Percentiles rank a stretch among this genome's conserved stretches.
These are phyloP conservation scores for Nigrospora osmanthi DNA, from an alignment of 2,329 filamentous ascomycete species.

Conservation along the genomic window DNA sequence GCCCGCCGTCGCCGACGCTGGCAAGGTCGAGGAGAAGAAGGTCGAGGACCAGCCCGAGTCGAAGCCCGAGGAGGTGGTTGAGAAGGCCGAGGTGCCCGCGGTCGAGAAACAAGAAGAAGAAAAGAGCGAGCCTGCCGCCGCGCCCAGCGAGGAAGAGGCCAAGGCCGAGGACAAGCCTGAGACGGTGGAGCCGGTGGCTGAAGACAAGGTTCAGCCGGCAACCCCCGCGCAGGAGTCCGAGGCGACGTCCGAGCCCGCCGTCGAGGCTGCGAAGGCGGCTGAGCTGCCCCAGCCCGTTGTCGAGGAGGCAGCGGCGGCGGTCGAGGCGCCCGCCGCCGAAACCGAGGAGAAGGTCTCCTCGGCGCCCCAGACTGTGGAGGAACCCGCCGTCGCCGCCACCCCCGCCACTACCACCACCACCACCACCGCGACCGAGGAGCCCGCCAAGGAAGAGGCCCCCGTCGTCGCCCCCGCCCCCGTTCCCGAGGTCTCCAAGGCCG, in stretches of 20 bases:
- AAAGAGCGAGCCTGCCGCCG: no score
- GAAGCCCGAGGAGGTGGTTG: background rate
- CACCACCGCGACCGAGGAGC: background rate
- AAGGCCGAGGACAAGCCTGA: no score
- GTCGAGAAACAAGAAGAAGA: no score
- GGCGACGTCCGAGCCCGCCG: background rate
- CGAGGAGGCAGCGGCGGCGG: background rate
- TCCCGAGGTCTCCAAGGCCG: background rate
- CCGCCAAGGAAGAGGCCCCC: background rate
- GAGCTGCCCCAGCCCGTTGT: background rate
- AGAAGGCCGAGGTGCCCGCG: background rate
- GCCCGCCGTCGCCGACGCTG: background rate
- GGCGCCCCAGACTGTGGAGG: background rate
- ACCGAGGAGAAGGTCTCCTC: background rate
- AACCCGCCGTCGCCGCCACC: background rate
- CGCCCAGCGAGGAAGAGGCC: no score
- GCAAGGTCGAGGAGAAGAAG: background rate
- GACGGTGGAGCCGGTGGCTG: no score
- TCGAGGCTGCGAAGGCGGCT: background rate
- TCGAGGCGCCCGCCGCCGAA: background rate
- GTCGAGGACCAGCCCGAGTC: background rate
- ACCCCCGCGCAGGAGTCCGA: background rate
- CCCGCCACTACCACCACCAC: background rate
- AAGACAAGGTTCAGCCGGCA: background rate
- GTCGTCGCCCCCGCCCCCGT: background rate